Conservation (phyloP, 2,329 filamentous ascomycete genomes). For the Aspergillus neotritici region DNA sequence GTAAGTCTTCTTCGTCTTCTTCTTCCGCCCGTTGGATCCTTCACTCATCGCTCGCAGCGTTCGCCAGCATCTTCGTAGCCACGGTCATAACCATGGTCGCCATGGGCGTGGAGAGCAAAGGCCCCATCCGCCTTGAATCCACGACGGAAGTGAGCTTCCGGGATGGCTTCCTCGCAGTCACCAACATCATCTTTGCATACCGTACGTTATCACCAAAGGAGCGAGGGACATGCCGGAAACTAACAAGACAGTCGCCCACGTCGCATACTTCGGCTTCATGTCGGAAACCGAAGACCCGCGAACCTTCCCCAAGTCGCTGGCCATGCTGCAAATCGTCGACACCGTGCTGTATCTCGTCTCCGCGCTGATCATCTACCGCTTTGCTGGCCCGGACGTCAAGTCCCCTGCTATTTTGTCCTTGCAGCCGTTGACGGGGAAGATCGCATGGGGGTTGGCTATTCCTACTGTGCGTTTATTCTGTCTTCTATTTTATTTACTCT, state of each 20-base stretch:
- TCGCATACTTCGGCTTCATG: slow-evolving; percentile 62
- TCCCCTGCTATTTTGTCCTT: slow-evolving; percentile 63
- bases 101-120: slow-evolving; percentile 50
- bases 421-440: slow-evolving; percentile 51
- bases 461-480: slow-evolving; percentile 46
- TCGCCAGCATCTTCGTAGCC: slow-evolving; percentile 53
- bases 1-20: no score
- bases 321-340: slow-evolving; percentile 55
- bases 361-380: slow-evolving; percentile 63
- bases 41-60: no score
- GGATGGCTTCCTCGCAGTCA: slow-evolving; percentile 55
- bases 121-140: slow-evolving; percentile 29
- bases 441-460: slow-evolving; percentile 62
- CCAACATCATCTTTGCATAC: slow-evolving; percentile 67
- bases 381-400: slow-evolving; percentile 54
- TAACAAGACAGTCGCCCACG: slow-evolving; percentile 44
- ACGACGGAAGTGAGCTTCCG: slow-evolving; percentile 43
- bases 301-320: slow-evolving; percentile 58
- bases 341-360: slow-evolving; percentile 59
- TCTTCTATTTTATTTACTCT: not conserved
- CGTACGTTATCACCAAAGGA: slow-evolving; percentile 8
- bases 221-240: no score
- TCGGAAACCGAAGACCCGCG: slow-evolving; percentile 57
- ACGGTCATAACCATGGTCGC: slow-evolving; percentile 62
- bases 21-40: no score